phyloP scores from a whole-genome alignment of 208 protist genomes.

The Strigomonas culicis region DNA sequence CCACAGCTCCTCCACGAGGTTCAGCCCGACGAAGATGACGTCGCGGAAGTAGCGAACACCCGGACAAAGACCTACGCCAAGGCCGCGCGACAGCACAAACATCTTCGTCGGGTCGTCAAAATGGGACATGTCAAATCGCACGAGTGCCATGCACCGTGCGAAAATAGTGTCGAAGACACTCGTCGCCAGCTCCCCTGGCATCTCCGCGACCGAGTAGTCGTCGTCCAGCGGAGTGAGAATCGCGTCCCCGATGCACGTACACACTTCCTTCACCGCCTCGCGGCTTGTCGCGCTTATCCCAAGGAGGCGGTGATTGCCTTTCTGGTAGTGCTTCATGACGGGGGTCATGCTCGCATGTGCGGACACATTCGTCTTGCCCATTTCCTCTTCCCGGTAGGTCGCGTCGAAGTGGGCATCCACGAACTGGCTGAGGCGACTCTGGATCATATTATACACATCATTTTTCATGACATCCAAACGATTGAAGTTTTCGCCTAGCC shows the following conservation, averaged over 20 bases:
- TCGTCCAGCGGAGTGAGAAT: conserved; percentile 70
- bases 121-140: conserved; percentile 42
- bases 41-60: conserved; percentile 58
- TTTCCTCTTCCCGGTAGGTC: conserved; percentile 60
- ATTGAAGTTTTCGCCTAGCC: conserved; percentile 82
- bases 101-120: conserved; percentile 53
- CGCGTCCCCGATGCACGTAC: conserved; percentile 43
- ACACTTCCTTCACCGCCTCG: conserved; percentile 37
- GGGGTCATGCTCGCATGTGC: conserved; percentile 18
- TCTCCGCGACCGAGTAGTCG: conserved; percentile 71
- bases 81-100: conserved; percentile 66
- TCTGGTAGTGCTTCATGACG: conserved; percentile 74
- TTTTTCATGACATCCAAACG: conserved; percentile 48
- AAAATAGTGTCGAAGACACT: conserved; percentile 59
- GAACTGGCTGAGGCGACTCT: conserved; percentile 26
- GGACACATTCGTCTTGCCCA: conserved; percentile 24
- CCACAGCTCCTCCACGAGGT: conserved; percentile 78
- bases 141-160: conserved; percentile 30
- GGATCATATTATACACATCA: conserved; percentile 58
- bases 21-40: conserved; percentile 72
- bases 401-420: conserved; percentile 51
- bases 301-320: conserved; percentile 59
- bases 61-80: conserved; percentile 55
- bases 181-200: conserved; percentile 49
- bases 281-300: conserved; percentile 40